phyloP scores from a whole-genome alignment of 2,329 filamentous ascomycete genomes.

The Aspergillus sp. region DNA sequence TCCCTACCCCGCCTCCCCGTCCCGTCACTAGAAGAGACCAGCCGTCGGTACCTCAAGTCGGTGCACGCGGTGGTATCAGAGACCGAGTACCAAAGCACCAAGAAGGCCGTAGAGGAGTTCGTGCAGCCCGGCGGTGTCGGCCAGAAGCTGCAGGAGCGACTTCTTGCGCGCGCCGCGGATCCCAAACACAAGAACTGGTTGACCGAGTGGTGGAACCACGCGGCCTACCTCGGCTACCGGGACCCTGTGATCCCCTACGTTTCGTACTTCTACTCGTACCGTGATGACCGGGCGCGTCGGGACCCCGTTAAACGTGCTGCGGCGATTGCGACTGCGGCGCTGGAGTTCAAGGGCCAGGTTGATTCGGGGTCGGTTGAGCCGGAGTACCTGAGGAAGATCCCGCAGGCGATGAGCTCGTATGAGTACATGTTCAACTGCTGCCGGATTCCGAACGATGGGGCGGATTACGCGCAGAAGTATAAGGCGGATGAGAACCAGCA shows the following conservation, averaged over 20 bases:
- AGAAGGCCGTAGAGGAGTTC: slow-evolving; percentile 85
- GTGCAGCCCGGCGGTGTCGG: slow-evolving; percentile 82
- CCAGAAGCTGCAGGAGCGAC: slow-evolving; percentile 80
- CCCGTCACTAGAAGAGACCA: slow-evolving; percentile 64
- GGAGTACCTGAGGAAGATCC: slow-evolving; percentile 97
- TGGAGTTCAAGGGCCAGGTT: slow-evolving; percentile 94
- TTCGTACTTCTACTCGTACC: slow-evolving; percentile 98
- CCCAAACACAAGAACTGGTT: slow-evolving; percentile 90
- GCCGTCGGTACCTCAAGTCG: slow-evolving; percentile 65
- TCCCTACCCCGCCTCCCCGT: slow-evolving; percentile 64
- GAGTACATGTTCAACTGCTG: slow-evolving; percentile 98
- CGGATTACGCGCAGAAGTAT: slow-evolving; percentile 83
- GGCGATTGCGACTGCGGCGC: slow-evolving; percentile 77
- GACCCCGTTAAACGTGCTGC: slow-evolving; percentile 91
- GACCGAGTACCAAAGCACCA: slow-evolving; percentile 60
- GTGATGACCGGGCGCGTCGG: slow-evolving; percentile 83
- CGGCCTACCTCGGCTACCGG: slow-evolving; percentile 87
- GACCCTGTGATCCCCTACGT: slow-evolving; percentile 97
- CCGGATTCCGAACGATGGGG: slow-evolving; percentile 77
- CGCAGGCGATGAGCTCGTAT: slow-evolving; percentile 98
- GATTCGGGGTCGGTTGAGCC: slow-evolving; percentile 82
- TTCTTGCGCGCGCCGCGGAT: slow-evolving; percentile 75
- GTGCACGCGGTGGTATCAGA: slow-evolving; percentile 62
- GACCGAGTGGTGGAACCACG: slow-evolving; percentile 97
- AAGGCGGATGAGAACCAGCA: slow-evolving; percentile 73